Percentiles rank a stretch among this genome's conserved stretches.
phyloP scores from a whole-genome alignment of 768 basidiomycete genomes.

The Tylopilus plumbeoviolaceoides region DNA sequence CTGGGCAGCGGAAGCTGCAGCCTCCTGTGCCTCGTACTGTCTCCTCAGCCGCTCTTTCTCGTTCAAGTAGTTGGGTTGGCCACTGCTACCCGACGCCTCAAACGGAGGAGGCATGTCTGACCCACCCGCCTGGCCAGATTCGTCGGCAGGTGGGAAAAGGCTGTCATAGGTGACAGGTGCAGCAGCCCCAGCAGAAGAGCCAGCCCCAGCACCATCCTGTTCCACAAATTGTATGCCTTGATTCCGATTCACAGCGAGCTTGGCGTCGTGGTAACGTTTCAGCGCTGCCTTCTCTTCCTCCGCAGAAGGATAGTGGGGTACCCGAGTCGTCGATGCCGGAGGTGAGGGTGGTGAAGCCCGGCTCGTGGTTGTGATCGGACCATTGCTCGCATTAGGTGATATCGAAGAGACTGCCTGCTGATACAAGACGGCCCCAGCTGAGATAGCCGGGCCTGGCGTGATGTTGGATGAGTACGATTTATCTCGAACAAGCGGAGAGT shows the following conservation, averaged over 20 bases:
- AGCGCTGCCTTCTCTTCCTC: conserved; percentile 75
- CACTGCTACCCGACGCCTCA: conserved; percentile 36
- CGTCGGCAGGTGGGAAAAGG: conserved; percentile 46
- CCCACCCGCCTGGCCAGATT: conserved; percentile 17
- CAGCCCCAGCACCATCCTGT: not conserved
- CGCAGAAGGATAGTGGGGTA: conserved; percentile 56
- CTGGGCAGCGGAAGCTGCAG: conserved; percentile 38
- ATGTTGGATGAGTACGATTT: conserved; percentile 13
- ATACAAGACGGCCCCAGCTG: conserved; percentile 43
- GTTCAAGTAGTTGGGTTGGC: conserved; percentile 35
- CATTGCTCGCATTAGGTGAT: conserved; percentile 16
- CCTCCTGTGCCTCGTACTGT: conserved; percentile 65
- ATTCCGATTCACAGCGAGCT: conserved; percentile 60
- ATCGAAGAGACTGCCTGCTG: conserved; percentile 43
- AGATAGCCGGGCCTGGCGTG: conserved; percentile 24
- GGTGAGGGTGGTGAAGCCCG: conserved; percentile 30
- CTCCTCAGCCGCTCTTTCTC: conserved; percentile 72
- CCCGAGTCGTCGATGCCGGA: conserved; percentile 22
- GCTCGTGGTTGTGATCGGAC: conserved; percentile 15
- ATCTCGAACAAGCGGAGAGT: conserved; percentile 15
- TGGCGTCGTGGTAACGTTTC: conserved; percentile 65
- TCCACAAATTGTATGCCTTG: conserved; percentile 37
- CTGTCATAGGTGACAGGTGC: conserved; percentile 61
- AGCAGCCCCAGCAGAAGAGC: conserved; percentile 19
- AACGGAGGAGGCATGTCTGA: conserved; percentile 53